These are phyloP conservation scores for Tuber melanosporum DNA, from an alignment of 495 filamentous ascomycete species.

Conservation along the genomic window DNA sequence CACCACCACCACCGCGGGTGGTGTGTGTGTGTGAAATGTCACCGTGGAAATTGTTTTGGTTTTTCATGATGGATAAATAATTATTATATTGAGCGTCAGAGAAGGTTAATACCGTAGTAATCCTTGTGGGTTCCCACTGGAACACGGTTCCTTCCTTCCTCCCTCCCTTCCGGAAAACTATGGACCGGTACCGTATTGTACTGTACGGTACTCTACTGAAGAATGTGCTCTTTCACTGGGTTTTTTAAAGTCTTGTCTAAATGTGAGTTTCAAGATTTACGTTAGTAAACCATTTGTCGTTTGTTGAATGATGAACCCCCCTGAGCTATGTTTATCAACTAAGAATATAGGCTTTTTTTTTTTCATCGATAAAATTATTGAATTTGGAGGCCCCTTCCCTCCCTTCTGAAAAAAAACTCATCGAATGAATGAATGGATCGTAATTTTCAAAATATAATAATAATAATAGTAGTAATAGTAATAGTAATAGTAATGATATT, in stretches of 20 bases:
- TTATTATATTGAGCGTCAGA: too few relatives aligned
- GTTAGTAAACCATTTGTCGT: not conserved
- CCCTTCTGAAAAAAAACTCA: not conserved
- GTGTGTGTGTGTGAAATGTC: too few relatives aligned
- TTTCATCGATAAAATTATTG: not conserved
- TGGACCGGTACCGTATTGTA: not conserved
- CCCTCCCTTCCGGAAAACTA: too few relatives aligned
- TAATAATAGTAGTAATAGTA: too few relatives aligned
- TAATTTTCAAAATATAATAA: not conserved
- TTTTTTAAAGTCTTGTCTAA: not conserved
- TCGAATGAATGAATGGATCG: not conserved
- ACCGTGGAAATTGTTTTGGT: too few relatives aligned
- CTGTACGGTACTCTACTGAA: not conserved
- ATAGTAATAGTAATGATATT: too few relatives aligned
- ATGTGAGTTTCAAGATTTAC: too few relatives aligned
- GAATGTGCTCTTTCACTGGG: not conserved
- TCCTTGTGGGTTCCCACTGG: not conserved
- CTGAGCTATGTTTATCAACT: not conserved
- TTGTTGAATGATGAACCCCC: not conserved
- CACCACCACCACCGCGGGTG: too few relatives aligned
- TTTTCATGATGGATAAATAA: too few relatives aligned
- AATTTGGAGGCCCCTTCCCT: not conserved
- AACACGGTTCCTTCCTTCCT: not conserved
- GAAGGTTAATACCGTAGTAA: not conserved
- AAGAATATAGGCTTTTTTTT: not conserved